Evolutionary conservation across 345 rosid species (phyloP).

Genomic region (Sisymbrium altissimum): DNA sequence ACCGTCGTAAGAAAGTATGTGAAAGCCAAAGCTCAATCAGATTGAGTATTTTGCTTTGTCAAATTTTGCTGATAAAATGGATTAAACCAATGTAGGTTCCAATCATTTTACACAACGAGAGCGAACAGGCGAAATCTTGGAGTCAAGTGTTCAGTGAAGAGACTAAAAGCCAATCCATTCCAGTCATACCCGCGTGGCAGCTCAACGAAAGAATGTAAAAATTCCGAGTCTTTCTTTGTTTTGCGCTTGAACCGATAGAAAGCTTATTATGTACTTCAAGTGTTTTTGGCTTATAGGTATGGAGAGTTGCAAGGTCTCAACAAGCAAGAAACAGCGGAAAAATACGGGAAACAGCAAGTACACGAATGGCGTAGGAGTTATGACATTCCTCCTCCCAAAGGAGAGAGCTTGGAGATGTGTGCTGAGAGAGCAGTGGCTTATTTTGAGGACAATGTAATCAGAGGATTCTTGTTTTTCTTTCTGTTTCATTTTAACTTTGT

Average conservation of each 20-base stretch:
- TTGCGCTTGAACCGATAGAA: not conserved
- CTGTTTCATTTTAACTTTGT: not conserved
- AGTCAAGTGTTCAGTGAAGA: slow-evolving; percentile 86
- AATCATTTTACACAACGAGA: slow-evolving; percentile 66
- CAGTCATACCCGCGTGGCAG: slow-evolving; percentile 89
- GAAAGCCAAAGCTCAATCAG: not conserved
- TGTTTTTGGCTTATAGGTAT: slow-evolving; percentile 49
- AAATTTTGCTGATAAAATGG: not conserved
- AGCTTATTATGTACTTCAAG: not conserved
- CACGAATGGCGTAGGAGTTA: slow-evolving; percentile 98
- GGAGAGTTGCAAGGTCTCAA: slow-evolving; percentile 95
- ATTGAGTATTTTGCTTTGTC: not conserved
- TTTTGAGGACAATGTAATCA: slow-evolving; percentile 29
- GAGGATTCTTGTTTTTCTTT: not conserved
- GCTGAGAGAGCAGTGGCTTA: slow-evolving; percentile 79
- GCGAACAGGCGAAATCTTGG: slow-evolving; percentile 76
- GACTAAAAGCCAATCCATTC: slow-evolving; percentile 68
- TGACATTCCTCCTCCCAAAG: slow-evolving; percentile 89
- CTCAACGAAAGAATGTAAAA: slow-evolving; percentile 86
- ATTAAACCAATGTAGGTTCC: slow-evolving; percentile 56
- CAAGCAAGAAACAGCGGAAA: slow-evolving; percentile 90
- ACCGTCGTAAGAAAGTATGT: slow-evolving; percentile 77
- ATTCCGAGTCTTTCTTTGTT: not conserved
- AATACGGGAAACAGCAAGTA: slow-evolving; percentile 85
- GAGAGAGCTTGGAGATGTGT: slow-evolving; percentile 99